Evolutionary conservation across 2,329 filamentous ascomycete genomes (phyloP).

Genomic region (Ustilaginoidea virens): DNA sequence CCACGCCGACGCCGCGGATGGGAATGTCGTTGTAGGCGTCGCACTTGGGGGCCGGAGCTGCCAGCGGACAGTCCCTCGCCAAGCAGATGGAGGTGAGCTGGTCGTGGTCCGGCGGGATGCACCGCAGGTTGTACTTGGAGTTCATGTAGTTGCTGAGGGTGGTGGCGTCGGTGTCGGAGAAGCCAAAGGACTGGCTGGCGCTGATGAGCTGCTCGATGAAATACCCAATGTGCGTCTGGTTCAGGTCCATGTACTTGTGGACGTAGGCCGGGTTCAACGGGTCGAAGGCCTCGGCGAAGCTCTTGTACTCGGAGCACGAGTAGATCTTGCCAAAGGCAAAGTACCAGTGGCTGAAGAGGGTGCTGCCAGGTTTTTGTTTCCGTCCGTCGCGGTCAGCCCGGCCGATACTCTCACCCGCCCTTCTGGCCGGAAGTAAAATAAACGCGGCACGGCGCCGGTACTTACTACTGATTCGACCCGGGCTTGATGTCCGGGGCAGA

Average conservation of each 20-base stretch:
- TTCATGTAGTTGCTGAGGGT: constrained; percentile 12
- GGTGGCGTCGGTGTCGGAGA: constrained; percentile 12
- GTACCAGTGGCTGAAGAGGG: constrained; percentile 15
- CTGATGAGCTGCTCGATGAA: constrained; percentile 15
- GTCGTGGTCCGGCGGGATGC: constrained; percentile 9
- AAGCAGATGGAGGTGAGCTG: constrained; percentile 15
- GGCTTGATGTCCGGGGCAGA: constrained; percentile 8
- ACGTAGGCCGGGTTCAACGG: constrained; percentile 13
- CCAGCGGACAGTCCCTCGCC: constrained; percentile 12
- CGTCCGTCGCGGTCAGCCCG: too few relatives aligned
- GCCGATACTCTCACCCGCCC: too few relatives aligned
- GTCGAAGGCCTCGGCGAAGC: constrained; percentile 7
- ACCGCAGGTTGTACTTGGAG: constrained; percentile 13
- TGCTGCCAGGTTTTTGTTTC: constrained; percentile 5
- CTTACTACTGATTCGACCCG: constrained; percentile 11
- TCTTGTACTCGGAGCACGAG: constrained; percentile 10
- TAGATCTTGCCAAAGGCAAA: constrained; percentile 13
- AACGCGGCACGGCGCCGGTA: too few relatives aligned
- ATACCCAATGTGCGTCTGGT: constrained; percentile 13
- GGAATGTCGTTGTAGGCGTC: constrained; percentile 10
- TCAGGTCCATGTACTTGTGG: constrained; percentile 18
- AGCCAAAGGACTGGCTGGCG: constrained; percentile 12
- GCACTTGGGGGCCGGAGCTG: constrained; percentile 12
- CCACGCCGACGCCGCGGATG: constrained; percentile 6
- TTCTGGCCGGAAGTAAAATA: too few relatives aligned